Conservation (phyloP, 2,329 filamentous ascomycete species). For the Diaporthe vexans region DNA sequence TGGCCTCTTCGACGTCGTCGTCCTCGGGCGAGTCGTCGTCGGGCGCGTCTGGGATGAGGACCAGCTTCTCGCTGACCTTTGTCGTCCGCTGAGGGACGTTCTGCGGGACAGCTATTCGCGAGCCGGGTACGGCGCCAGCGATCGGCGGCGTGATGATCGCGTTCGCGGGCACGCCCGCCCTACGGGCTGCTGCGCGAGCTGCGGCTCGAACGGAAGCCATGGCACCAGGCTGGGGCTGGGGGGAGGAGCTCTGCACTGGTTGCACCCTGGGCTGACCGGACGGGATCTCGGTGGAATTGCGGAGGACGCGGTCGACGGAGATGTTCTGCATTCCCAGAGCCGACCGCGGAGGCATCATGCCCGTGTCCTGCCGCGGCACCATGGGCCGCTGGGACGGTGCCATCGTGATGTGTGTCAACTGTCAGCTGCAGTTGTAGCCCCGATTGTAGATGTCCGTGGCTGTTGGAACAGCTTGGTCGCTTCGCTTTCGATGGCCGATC, state of each 20-base stretch:
- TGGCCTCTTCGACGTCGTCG: slow-evolving; percentile 57
- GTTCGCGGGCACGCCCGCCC: slow-evolving; percentile 45
- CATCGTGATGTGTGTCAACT: slow-evolving; percentile 5
- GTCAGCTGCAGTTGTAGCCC: not conserved
- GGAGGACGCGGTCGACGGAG: slow-evolving; percentile 93
- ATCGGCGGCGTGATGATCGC: slow-evolving; percentile 23
- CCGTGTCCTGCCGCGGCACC: slow-evolving; percentile 46
- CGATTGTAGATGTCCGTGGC: not conserved
- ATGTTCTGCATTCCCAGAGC: slow-evolving; percentile 76
- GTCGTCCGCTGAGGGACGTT: slow-evolving; percentile 87
- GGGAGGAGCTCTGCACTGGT: slow-evolving; percentile 20
- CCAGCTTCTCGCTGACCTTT: slow-evolving; percentile 97
- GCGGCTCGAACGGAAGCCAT: slow-evolving; percentile 39
- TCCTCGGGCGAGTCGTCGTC: slow-evolving; percentile 67
- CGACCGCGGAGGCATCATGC: slow-evolving; percentile 8
- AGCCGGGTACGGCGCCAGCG: slow-evolving; percentile 53
- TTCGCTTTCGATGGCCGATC: not conserved
- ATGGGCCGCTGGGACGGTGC: slow-evolving; percentile 43
- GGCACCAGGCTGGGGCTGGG: slow-evolving; percentile 37
- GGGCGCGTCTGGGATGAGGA: slow-evolving; percentile 87
- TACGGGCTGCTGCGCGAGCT: slow-evolving; percentile 38
- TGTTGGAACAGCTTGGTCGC: not conserved
- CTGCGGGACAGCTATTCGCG: slow-evolving; percentile 60
- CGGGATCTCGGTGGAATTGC: slow-evolving; percentile 94
- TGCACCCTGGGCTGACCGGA: slow-evolving; percentile 86